A percentile compares a stretch with the other conserved stretches of the same genome.
These are phyloP conservation scores for Triglochin maritima DNA, from an alignment of 106 monocot species.

Conservation along the genomic window DNA sequence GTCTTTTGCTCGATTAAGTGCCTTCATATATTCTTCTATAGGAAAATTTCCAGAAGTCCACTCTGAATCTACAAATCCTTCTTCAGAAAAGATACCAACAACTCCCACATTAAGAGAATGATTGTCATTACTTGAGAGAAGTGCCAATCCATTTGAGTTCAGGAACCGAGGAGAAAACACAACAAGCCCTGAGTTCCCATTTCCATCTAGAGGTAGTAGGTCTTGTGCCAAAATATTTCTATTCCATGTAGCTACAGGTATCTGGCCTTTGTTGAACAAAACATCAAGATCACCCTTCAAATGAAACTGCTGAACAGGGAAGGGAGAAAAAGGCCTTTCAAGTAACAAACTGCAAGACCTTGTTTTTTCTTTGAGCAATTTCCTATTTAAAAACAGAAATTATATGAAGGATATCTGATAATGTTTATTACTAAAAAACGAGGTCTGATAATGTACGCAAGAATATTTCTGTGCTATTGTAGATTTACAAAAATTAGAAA, in stretches of 20 bases:
- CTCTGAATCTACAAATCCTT: slow-evolving; percentile 39
- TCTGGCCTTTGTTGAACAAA: slow-evolving; percentile 70
- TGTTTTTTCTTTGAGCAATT: slow-evolving; percentile 31
- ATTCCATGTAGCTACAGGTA: slow-evolving; percentile 72
- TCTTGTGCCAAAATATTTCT: slow-evolving; percentile 26
- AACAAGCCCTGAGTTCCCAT: slow-evolving; percentile 54
- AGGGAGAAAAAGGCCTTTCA: slow-evolving; percentile 86
- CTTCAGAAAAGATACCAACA: slow-evolving; percentile 56
- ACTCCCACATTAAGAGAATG: slow-evolving; percentile 28
- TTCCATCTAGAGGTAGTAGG: slow-evolving; percentile 29
- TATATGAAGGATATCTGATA: background rate
- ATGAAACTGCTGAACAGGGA: slow-evolving; percentile 54
- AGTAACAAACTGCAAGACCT: slow-evolving; percentile 59
- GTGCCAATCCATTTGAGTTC: slow-evolving; percentile 43
- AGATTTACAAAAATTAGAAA: too few relatives aligned
- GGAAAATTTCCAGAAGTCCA: slow-evolving; percentile 78
- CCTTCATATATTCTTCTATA: slow-evolving; percentile 92
- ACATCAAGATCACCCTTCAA: slow-evolving; percentile 35
- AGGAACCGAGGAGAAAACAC: slow-evolving; percentile 65
- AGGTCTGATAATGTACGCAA: background rate
- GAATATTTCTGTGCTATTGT: too few relatives aligned
- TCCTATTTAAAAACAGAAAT: slow-evolving; percentile 24
- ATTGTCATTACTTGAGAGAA: slow-evolving; percentile 35
- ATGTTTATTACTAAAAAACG: background rate
- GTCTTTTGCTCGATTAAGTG: slow-evolving; percentile 79